Evolutionary conservation across 2,329 filamentous ascomycete species (phyloP), one percentile per base, ranked within the genome.

Genomic region (Colletotrichum camelliae): DNA sequence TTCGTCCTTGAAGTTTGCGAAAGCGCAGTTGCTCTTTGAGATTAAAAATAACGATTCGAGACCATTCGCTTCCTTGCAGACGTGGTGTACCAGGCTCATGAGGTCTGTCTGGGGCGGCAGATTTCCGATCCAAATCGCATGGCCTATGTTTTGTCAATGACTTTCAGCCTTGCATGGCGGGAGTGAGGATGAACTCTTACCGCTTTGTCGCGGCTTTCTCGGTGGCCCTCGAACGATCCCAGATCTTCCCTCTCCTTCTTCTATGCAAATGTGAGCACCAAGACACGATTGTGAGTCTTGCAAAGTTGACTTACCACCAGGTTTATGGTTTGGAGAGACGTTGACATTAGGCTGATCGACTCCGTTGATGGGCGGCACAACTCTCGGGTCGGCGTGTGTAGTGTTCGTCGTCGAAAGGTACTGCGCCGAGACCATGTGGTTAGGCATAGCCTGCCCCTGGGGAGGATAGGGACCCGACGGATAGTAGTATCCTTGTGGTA

Each of bases 91-190:
- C n/a, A 98, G 87, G 74, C 91, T 94, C 84, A 95, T 93, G 15
- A 98, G 89, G 55, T 93, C 93, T 1, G 96, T 94, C 65, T 95
- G 94, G 1, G 95, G 94, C 5, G 96, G 96, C 0, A 98, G 88
- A 82, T 98, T 98, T 55, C 97, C 97, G 33, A 98, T 95, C 96
- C 97, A 98, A 24, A 98, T 92, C 1, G 96, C 96, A 82, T 98
- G 94, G 2, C 96, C 96, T 87, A 89, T 68, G 39, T 7, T 9
- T 68, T n/a, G 67, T 82, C 67, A 80, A 75, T 61, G 35, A 58
- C 9, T 58, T 33, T n/a, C 8, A 16, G 13, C 52, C 9, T 73
- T 71, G 77, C 72, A 76, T 31, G 61, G 61, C 60, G 67, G 73
- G 55, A 16, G 79, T 77, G 48, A 70, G 76, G 29, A 61, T 62